These are phyloP conservation scores for Triticum timopheevii DNA, from an alignment of 176 grass and related monocot genomes.

Conservation along the genomic window DNA sequence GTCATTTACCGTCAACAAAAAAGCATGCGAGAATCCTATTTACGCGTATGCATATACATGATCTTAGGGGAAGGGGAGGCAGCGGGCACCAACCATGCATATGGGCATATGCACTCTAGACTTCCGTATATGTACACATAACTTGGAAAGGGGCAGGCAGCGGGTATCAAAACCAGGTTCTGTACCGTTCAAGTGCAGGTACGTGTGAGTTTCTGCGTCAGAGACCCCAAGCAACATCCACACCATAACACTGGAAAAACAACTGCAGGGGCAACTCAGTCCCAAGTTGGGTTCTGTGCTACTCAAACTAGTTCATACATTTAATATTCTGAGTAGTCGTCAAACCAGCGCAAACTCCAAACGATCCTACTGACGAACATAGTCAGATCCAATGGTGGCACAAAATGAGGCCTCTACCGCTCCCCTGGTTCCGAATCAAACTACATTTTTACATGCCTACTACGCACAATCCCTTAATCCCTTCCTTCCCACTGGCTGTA, in stretches of 20 bases:
- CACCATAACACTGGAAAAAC: background rate
- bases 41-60: background rate
- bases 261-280: background rate
- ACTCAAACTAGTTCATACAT: background rate
- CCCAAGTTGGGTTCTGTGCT: background rate
- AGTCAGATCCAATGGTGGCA: background rate
- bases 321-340: background rate
- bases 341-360: background rate
- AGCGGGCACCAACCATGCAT: background rate
- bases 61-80: background rate
- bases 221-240: background rate
- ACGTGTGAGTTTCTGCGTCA: background rate
- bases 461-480: background rate
- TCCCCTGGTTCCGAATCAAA: background rate
- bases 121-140: background rate
- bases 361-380: constrained; percentile 7
- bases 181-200: background rate
- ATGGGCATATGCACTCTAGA: background rate
- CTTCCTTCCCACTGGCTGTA: constrained; percentile 29
- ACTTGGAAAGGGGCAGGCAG: background rate
- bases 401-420: background rate
- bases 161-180: background rate
- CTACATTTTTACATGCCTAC: background rate
- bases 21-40: too few species aligned
- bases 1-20: too few species aligned